Base-by-base conservation (phyloP, 202 grass and related monocot genomes). In the Miscanthus sacchariflorus region DNA sequence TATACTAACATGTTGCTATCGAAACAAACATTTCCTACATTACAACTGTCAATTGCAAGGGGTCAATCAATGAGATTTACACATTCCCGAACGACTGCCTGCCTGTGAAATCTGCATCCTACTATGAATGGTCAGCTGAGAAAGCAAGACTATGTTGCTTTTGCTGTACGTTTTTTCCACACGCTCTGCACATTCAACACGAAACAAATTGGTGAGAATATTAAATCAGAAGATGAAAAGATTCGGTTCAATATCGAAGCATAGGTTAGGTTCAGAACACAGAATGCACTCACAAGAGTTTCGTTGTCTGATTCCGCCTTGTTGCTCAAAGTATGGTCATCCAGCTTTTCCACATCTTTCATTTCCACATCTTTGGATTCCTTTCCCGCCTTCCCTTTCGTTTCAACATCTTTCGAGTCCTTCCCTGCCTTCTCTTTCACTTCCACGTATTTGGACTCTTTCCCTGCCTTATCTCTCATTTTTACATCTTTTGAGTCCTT, bases 291-390 rank as follows among this genome's bases (percentile, higher is more conserved):
- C 91, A 97, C 97, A 73, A 99, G 88, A 64, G 95, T 95, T 68
- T 99, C 95, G 4, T 95, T 92, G 19, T 99, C 94, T 21, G 94
- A 98, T 78, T 86, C 91, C 49, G 81, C 85, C 40, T 81, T 91
- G 71, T 44, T 70, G 78, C 75, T 81, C 71, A 83, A 87, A 88
- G 40, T 80, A 39, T 73, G 64, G 48, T 39, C 84, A 78, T 88
- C 87, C 63, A 56, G 59, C 36, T 93, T 87, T 80, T 89, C 64
- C n/a, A 79, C 83, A 50, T 50, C 39, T 44, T 72, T 72, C 70
- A 44, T 14, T 43, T 72, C 36, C 36, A 38, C 36, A 3, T 76
- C 74, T 76, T 54, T 35, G 15, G 25, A 76, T 4, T 76, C 43
- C 24, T 30, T 50, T 17, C 13, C 44, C 5, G 12, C 44, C 44